Conservation (phyloP, 2,329 filamentous ascomycete genomes). For the Endocalyx cinctus region DNA sequence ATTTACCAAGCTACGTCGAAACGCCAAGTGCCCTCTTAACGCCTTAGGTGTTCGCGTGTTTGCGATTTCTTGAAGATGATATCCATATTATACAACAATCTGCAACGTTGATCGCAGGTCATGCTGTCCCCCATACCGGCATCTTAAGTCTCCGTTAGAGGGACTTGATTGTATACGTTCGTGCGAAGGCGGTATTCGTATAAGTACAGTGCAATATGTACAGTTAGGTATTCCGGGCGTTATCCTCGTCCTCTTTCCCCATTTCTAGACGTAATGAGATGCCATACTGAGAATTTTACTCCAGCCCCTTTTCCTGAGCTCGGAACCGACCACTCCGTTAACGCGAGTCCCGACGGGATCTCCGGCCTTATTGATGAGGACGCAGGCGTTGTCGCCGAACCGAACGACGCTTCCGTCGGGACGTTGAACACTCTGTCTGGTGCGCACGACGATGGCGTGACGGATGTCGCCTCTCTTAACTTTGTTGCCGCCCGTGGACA, state of each 20-base stretch:
- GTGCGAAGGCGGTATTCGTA: too few relatives aligned
- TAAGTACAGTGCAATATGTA: too few relatives aligned
- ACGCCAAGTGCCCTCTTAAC: too few relatives aligned
- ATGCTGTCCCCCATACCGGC: too few relatives aligned
- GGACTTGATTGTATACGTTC: too few relatives aligned
- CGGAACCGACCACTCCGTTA: constrained; percentile 85
- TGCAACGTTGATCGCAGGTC: too few relatives aligned
- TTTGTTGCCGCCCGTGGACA: constrained; percentile 76
- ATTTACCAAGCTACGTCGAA: too few relatives aligned
- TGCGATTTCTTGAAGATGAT: too few relatives aligned
- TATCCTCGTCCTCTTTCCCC: not conserved
- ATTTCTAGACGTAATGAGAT: constrained; percentile 56
- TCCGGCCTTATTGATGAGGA: constrained; percentile 92
- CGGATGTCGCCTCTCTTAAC: constrained; percentile 94
- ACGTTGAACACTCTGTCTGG: constrained; percentile 79
- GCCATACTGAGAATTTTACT: constrained; percentile 97
- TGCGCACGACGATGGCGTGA: constrained; percentile 92
- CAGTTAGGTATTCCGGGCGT: too few relatives aligned
- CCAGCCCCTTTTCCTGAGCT: constrained; percentile 91
- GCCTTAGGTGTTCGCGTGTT: too few relatives aligned
- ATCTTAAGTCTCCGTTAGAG: too few relatives aligned
- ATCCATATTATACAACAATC: too few relatives aligned
- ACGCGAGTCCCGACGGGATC: constrained; percentile 91
- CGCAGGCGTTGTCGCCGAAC: constrained; percentile 98
- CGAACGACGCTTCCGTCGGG: constrained; percentile 84